A percentile compares a stretch with the other conserved stretches of the same genome.
Conservation (phyloP, 306 rosid genomes). For the Vigna radiata region DNA sequence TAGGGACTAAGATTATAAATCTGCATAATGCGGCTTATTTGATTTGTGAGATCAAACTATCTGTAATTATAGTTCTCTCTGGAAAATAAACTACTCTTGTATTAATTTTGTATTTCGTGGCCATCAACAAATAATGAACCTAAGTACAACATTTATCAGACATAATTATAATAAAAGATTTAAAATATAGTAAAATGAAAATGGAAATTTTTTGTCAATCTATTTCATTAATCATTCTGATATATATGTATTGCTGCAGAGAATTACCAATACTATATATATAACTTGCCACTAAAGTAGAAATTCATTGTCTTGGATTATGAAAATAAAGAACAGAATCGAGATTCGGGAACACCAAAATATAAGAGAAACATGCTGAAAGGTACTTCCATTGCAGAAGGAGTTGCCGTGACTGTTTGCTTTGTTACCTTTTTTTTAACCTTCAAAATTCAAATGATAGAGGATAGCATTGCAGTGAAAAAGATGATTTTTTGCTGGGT, state of each 20-base stretch:
- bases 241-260: background rate
- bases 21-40: background rate
- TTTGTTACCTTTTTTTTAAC: constrained; percentile 1
- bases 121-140: background rate
- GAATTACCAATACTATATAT: background rate
- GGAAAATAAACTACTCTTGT: background rate
- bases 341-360: constrained; percentile 18
- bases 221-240: background rate
- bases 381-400: constrained; percentile 13
- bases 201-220: background rate
- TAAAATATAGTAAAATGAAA: background rate
- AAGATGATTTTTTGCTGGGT: background rate
- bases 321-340: background rate
- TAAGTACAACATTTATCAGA: background rate
- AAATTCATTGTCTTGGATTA: background rate
- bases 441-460: constrained; percentile 27
- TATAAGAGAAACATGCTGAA: constrained; percentile 4
- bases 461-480: constrained; percentile 17
- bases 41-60: too few relatives aligned
- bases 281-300: background rate
- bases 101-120: background rate
- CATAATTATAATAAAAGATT: background rate
- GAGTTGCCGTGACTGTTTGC: constrained; percentile 16
- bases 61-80: too few relatives aligned
- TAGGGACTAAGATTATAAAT: too few relatives aligned